Conservation (phyloP, 768 basidiomycete genomes). For the Collybia sp. region DNA sequence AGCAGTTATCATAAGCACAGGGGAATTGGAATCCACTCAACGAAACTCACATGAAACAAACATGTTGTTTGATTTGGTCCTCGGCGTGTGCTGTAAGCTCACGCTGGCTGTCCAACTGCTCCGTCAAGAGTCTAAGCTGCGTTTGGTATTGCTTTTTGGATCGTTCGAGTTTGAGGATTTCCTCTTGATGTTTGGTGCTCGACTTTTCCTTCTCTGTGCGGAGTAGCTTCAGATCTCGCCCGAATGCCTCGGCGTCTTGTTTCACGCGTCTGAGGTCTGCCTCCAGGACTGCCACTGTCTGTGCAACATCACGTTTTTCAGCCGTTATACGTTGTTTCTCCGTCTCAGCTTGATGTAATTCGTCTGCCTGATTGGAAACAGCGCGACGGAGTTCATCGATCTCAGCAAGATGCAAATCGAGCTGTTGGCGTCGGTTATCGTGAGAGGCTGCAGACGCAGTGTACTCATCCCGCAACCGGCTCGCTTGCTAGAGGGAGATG, state of each 20-base stretch:
- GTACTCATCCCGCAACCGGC: slow-evolving; percentile 59
- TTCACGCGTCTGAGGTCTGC: slow-evolving; percentile 72
- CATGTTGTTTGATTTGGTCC: slow-evolving; percentile 49
- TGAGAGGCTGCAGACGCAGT: slow-evolving; percentile 60
- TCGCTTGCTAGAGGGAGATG: slow-evolving; percentile 40
- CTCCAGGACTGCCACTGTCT: slow-evolving; percentile 64
- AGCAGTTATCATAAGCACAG: slow-evolving; percentile 4
- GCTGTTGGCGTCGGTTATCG: slow-evolving; percentile 65
- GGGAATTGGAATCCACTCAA: background rate
- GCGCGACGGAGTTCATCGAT: slow-evolving; percentile 74
- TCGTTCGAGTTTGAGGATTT: slow-evolving; percentile 51
- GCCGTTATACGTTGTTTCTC: slow-evolving; percentile 58
- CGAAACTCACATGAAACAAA: slow-evolving; percentile 52
- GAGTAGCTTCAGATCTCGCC: slow-evolving; percentile 68
- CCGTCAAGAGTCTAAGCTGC: slow-evolving; percentile 61
- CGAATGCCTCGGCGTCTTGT: slow-evolving; percentile 73
- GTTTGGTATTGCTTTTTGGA: slow-evolving; percentile 63
- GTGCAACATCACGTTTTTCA: slow-evolving; percentile 63
- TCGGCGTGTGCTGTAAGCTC: slow-evolving; percentile 40
- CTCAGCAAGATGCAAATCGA: slow-evolving; percentile 67
- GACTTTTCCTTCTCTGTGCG: slow-evolving; percentile 63
- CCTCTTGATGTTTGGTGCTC: slow-evolving; percentile 51
- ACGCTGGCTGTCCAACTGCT: slow-evolving; percentile 56
- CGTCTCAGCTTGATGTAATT: slow-evolving; percentile 58
- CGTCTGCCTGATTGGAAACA: slow-evolving; percentile 53